Percentiles rank a stretch among this genome's conserved stretches.
Evolutionary conservation across 2,329 filamentous ascomycete genomes (phyloP).

Genomic region (Cladosporium colombiae): DNA sequence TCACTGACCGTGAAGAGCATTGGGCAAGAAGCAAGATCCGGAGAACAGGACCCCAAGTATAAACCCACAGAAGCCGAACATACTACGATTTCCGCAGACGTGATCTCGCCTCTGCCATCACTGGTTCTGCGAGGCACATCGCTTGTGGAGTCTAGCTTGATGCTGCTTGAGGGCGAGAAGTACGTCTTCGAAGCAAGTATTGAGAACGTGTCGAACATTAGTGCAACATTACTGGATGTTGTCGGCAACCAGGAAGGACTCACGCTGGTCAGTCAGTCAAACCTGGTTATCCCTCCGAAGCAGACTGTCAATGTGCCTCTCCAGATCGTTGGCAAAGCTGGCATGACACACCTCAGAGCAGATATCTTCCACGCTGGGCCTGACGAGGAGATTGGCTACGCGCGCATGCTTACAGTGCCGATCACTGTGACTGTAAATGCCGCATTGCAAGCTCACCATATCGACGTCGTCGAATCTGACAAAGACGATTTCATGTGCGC

Average conservation of each 20-base stretch:
- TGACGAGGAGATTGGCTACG: slow-evolving; percentile 22
- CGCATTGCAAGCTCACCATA: slow-evolving; percentile 76
- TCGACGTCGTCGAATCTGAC: slow-evolving; percentile 70
- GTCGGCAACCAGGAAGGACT: slow-evolving; percentile 25
- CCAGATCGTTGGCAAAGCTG: slow-evolving; percentile 82
- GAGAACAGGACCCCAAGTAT: slow-evolving; percentile 5
- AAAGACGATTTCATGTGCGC: slow-evolving; percentile 71
- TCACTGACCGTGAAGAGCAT: slow-evolving; percentile 70
- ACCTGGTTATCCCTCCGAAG: background rate
- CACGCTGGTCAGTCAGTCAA: background rate
- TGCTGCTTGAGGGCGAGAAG: slow-evolving; percentile 89
- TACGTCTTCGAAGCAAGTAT: slow-evolving; percentile 76
- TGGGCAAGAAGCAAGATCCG: slow-evolving; percentile 22
- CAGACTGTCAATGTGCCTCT: slow-evolving; percentile 71
- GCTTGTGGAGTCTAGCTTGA: slow-evolving; percentile 79
- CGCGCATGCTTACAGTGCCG: slow-evolving; percentile 62
- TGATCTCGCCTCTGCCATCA: slow-evolving; percentile 77
- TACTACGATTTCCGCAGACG: slow-evolving; percentile 49
- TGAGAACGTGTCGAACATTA: slow-evolving; percentile 68
- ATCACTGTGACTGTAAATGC: slow-evolving; percentile 89
- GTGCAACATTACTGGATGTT: slow-evolving; percentile 55
- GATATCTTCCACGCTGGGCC: slow-evolving; percentile 71
- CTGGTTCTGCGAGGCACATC: slow-evolving; percentile 74
- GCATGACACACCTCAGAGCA: slow-evolving; percentile 74
- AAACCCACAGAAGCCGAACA: slow-evolving; percentile 17